Conservation (phyloP, 306 rosid species). For the Trifolium repens region DNA sequence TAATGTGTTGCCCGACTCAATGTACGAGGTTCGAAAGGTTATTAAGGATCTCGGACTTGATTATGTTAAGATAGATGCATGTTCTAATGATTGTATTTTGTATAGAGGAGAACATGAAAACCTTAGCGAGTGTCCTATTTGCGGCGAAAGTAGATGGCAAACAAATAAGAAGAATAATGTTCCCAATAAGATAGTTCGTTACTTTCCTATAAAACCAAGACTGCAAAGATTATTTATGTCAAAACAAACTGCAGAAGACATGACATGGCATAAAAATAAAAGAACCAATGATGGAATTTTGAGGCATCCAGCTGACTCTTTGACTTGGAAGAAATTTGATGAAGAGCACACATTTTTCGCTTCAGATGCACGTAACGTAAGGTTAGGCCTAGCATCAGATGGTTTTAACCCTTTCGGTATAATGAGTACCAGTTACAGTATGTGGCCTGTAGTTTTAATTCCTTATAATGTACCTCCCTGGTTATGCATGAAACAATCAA, state of each 20-base stretch:
- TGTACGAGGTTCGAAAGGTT: not conserved
- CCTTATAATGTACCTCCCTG: not conserved
- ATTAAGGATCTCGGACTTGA: conserved; percentile 20
- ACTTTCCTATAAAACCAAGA: conserved; percentile 4
- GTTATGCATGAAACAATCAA: not conserved
- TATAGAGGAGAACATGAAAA: not conserved
- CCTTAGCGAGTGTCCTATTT: not conserved
- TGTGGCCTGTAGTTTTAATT: not conserved
- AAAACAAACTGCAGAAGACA: conserved; percentile 13
- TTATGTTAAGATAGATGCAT: conserved; percentile 19
- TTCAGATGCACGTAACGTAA: not conserved
- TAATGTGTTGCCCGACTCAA: not conserved
- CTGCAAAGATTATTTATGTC: not conserved
- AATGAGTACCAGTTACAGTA: not conserved
- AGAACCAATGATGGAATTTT: not conserved
- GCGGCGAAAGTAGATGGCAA: not conserved
- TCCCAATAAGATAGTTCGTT: not conserved
- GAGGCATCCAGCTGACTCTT: not conserved
- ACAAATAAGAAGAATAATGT: not conserved
- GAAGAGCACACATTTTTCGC: not conserved
- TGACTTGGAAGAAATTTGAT: not conserved
- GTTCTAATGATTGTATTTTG: not conserved
- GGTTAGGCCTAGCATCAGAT: not conserved
- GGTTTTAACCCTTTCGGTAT: not conserved
- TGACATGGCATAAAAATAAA: not conserved